Percentiles rank a stretch among this genome's conserved stretches.
Conservation (phyloP, 352 stramenopile genomes). For the Globisporangium barbulae region DNA sequence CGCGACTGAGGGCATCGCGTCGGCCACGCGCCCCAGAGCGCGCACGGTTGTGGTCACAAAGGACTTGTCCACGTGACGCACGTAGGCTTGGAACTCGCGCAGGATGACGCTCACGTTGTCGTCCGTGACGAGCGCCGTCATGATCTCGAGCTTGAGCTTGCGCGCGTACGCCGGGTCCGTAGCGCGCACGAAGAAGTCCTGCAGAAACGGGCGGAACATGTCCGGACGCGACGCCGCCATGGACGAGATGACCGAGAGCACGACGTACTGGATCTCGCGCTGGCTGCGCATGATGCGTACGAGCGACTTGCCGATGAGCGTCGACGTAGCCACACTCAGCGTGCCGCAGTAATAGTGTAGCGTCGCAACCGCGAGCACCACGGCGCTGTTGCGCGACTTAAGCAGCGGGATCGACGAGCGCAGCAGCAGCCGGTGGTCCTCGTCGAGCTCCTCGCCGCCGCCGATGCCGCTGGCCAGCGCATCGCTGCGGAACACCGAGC, state of each 20-base stretch:
- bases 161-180: constrained; percentile 94
- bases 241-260: constrained; percentile 91
- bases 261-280: constrained; percentile 98
- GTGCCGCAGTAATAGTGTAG: constrained; percentile 97
- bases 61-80: constrained; percentile 91
- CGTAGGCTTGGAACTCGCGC: constrained; percentile 95
- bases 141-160: constrained; percentile 97
- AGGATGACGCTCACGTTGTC: constrained; percentile 93
- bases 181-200: constrained; percentile 97
- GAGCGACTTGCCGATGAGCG: constrained; percentile 94
- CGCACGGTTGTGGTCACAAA: constrained; percentile 95
- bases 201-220: constrained; percentile 95
- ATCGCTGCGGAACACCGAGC: constrained; percentile 75
- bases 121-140: constrained; percentile 90
- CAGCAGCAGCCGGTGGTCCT: constrained; percentile 96
- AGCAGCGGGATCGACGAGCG: constrained; percentile 94
- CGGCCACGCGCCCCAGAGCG: constrained; percentile 91
- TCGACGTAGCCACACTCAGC: constrained; percentile 79
- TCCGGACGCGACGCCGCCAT: constrained; percentile 93
- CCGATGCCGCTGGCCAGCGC: constrained; percentile 63
- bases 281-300: constrained; percentile 96
- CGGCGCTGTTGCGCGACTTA: constrained; percentile 95
- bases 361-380: constrained; percentile 95
- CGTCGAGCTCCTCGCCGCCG: constrained; percentile 86
- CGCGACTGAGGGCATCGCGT: constrained; percentile 87